Evolutionary conservation across 306 rosid species (phyloP).

Genomic region (Mimosa bimucronata): DNA sequence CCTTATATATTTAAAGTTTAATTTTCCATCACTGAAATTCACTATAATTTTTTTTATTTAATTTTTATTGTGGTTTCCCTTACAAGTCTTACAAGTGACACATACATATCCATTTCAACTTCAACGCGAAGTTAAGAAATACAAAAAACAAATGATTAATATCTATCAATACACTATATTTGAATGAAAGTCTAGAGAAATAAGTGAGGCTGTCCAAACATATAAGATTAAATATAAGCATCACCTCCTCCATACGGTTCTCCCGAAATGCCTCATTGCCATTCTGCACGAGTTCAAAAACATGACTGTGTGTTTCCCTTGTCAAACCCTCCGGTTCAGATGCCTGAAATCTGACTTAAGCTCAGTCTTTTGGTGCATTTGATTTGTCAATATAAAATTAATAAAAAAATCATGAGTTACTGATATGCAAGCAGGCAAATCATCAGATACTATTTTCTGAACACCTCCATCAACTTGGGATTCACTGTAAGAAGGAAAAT

Average conservation of each 20-base stretch:
- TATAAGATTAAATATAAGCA: not conserved
- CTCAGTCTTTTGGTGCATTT: conserved; percentile 22
- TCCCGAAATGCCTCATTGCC: conserved; percentile 79
- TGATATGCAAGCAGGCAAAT: not conserved
- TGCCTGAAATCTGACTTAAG: conserved; percentile 60
- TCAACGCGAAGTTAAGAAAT: conserved; percentile 3
- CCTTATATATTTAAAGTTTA: not conserved
- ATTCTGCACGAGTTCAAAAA: conserved; percentile 65
- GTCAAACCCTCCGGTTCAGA: conserved; percentile 57
- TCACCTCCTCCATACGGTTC: conserved; percentile 74
- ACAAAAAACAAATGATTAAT: conserved; percentile 20
- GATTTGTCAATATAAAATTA: conserved; percentile 17
- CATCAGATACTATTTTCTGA: conserved; percentile 7
- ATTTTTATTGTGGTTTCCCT: not conserved
- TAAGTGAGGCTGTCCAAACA: conserved; percentile 14
- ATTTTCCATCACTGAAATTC: conserved; percentile 9
- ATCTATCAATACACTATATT: conserved; percentile 24
- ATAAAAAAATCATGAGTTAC: not conserved
- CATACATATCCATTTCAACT: not conserved
- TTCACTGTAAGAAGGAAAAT: conserved; percentile 2
- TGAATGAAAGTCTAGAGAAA: conserved; percentile 21
- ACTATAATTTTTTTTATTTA: not conserved
- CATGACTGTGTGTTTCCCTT: conserved; percentile 57
- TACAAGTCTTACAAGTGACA: no score
- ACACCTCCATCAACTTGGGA: not conserved